phyloP scores from a whole-genome alignment of 169 alveolate species.

The Plasmodium relictum region DNA sequence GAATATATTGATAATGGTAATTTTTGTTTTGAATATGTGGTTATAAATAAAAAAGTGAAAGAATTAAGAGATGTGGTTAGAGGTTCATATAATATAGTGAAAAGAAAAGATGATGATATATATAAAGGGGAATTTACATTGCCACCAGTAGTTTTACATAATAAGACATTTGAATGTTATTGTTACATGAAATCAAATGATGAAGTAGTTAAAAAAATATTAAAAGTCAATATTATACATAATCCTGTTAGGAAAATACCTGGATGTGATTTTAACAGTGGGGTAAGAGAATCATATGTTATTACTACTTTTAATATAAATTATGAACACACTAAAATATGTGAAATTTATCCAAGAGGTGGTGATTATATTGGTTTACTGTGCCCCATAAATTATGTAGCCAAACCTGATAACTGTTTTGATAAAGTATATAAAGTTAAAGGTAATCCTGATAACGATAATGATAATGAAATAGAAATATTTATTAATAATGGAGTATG shows the following conservation, averaged over 20 bases:
- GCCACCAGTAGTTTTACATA: slow-evolving; percentile 22
- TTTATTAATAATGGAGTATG: slow-evolving; percentile 14
- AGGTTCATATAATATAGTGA: slow-evolving; percentile 24
- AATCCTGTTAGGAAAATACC: slow-evolving; percentile 8
- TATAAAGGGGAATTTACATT: slow-evolving; percentile 24
- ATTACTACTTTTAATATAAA: slow-evolving; percentile 27
- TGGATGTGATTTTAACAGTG: slow-evolving; percentile 65
- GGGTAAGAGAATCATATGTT: slow-evolving; percentile 9
- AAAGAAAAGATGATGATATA: background rate
- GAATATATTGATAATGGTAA: background rate
- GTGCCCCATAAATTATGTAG: slow-evolving; percentile 19
- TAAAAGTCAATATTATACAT: slow-evolving; percentile 33
- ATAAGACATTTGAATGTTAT: slow-evolving; percentile 34
- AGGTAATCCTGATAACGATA: background rate
- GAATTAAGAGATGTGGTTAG: slow-evolving; percentile 19
- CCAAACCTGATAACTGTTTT: slow-evolving; percentile 50
- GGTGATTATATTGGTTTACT: slow-evolving; percentile 28
- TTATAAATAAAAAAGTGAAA: background rate
- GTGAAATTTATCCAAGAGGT: slow-evolving; percentile 45
- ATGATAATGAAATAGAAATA: slow-evolving; percentile 1
- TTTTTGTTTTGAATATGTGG: slow-evolving; percentile 33
- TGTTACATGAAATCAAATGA: slow-evolving; percentile 27
- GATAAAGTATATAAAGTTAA: slow-evolving; percentile 23
- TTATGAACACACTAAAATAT: background rate
- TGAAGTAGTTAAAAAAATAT: slow-evolving; percentile 3